phyloP scores from a whole-genome alignment of 805 yeast species.

The Starmerella sirachaensis region DNA sequence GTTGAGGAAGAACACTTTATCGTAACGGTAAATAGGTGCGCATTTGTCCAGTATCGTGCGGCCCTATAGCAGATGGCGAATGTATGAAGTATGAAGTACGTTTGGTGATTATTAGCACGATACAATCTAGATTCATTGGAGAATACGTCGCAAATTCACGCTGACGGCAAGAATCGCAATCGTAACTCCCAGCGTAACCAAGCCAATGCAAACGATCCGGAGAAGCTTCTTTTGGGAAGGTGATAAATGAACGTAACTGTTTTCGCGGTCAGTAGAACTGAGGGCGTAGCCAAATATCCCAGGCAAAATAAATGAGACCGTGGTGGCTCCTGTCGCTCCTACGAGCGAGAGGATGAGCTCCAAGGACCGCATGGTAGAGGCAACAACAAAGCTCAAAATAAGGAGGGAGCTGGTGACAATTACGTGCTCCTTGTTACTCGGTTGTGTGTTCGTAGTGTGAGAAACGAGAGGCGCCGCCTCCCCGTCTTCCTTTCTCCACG shows the following conservation, averaged over 20 bases:
- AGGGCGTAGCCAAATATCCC: slow-evolving; percentile 74
- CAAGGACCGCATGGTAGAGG: slow-evolving; percentile 56
- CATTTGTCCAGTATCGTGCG: too few species aligned
- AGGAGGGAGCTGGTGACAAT: slow-evolving; percentile 38
- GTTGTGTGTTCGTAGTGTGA: background rate
- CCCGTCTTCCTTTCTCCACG: background rate
- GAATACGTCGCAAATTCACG: too few species aligned
- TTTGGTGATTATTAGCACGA: too few species aligned
- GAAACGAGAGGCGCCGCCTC: slow-evolving; percentile 8
- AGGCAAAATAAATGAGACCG: slow-evolving; percentile 81
- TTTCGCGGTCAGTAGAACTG: slow-evolving; percentile 33
- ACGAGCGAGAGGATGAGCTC: slow-evolving; percentile 76
- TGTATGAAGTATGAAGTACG: too few species aligned
- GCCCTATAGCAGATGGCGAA: too few species aligned
- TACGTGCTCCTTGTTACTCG: slow-evolving; percentile 24
- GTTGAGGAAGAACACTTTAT: too few species aligned
- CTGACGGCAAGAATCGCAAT: slow-evolving; percentile 59
- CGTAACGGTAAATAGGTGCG: too few species aligned
- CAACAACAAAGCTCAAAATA: slow-evolving; percentile 46
- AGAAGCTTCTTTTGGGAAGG: slow-evolving; percentile 4
- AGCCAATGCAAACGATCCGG: slow-evolving; percentile 38
- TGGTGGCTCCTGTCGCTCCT: slow-evolving; percentile 88
- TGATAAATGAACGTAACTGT: slow-evolving; percentile 14
- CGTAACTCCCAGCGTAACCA: slow-evolving; percentile 55
- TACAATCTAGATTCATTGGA: too few species aligned